A percentile compares a stretch with the other conserved stretches of the same genome.
Evolutionary conservation across 495 filamentous ascomycete genomes (phyloP).

Genomic region (Penicillium cosmopolitanum): DNA sequence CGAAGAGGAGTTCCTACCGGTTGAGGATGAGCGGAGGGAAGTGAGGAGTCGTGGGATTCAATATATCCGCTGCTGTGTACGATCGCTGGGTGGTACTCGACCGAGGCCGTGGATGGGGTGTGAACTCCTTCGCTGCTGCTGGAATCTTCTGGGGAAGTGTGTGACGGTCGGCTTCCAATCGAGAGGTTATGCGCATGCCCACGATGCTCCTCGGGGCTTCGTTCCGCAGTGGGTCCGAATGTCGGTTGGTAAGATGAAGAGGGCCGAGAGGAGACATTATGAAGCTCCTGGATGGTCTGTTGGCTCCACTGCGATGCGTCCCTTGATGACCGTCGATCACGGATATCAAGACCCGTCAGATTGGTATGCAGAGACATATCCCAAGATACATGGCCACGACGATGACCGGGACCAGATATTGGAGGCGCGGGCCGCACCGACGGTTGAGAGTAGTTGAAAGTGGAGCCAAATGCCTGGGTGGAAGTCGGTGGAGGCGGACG

Average conservation of each 20-base stretch:
- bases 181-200: slow-evolving; percentile 33
- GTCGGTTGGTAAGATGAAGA: slow-evolving; percentile 48
- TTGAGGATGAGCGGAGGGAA: slow-evolving; percentile 46
- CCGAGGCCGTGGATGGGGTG: slow-evolving; percentile 63
- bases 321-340: slow-evolving; percentile 52
- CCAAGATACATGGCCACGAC: slow-evolving; percentile 68
- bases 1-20: slow-evolving; percentile 44
- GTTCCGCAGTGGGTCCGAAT: slow-evolving; percentile 31
- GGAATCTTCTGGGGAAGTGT: slow-evolving; percentile 72
- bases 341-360: slow-evolving; percentile 72
- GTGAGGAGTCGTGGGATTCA: slow-evolving; percentile 53
- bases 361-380: slow-evolving; percentile 77
- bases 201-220: slow-evolving; percentile 37
- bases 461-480: slow-evolving; percentile 38
- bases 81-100: slow-evolving; percentile 67
- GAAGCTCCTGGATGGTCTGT: slow-evolving; percentile 50
- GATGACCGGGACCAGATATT: slow-evolving; percentile 58
- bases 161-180: slow-evolving; percentile 42
- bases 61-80: slow-evolving; percentile 65
- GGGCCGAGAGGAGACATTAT: slow-evolving; percentile 45
- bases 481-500: slow-evolving; percentile 39
- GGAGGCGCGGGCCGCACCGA: slow-evolving; percentile 51
- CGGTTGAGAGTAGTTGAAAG: slow-evolving; percentile 51
- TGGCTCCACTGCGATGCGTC: slow-evolving; percentile 60
- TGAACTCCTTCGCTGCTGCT: slow-evolving; percentile 72